Percentiles rank a stretch among this genome's conserved stretches.
Conservation (phyloP, 106 monocot genomes). For the Xerophyta viscosa region DNA sequence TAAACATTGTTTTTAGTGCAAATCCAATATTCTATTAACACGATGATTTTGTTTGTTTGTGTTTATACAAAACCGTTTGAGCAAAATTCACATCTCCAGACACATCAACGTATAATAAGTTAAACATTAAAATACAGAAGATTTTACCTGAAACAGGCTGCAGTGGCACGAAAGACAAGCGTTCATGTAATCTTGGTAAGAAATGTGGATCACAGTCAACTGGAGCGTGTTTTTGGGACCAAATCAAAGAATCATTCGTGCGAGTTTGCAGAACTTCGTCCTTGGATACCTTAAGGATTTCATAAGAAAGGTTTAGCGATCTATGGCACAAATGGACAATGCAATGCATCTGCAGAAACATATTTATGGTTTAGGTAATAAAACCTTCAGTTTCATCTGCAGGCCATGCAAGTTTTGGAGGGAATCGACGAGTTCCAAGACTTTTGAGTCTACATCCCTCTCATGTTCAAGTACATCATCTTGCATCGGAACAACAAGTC, state of each 20-base stretch:
- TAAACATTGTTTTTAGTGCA: too few relatives aligned
- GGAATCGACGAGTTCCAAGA: slow-evolving; percentile 33
- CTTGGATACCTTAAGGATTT: slow-evolving; percentile 29
- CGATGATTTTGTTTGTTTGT: too few relatives aligned
- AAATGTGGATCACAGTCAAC: slow-evolving; percentile 35
- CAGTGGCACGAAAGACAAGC: slow-evolving; percentile 56
- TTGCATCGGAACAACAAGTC: slow-evolving; percentile 33
- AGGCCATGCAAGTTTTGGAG: slow-evolving; percentile 37
- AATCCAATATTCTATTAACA: too few relatives aligned
- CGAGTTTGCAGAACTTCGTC: slow-evolving; percentile 55
- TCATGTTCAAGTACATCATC: slow-evolving; percentile 20
- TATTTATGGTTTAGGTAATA: too few relatives aligned
- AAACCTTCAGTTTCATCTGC: slow-evolving; percentile 68
- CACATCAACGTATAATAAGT: too few relatives aligned
- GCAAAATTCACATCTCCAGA: too few relatives aligned
- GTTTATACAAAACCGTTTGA: too few relatives aligned
- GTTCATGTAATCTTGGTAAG: slow-evolving; percentile 41
- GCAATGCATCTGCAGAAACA: background rate
- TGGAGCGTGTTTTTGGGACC: slow-evolving; percentile 35
- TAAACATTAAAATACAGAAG: background rate
- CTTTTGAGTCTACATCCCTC: slow-evolving; percentile 21
- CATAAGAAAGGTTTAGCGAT: background rate
- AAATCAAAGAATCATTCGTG: slow-evolving; percentile 33
- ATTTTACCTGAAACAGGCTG: slow-evolving; percentile 56
- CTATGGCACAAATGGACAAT: background rate